These are phyloP conservation scores for Trichoderma asperelloides DNA, from an alignment of 495 filamentous ascomycete species.

Conservation along the genomic window DNA sequence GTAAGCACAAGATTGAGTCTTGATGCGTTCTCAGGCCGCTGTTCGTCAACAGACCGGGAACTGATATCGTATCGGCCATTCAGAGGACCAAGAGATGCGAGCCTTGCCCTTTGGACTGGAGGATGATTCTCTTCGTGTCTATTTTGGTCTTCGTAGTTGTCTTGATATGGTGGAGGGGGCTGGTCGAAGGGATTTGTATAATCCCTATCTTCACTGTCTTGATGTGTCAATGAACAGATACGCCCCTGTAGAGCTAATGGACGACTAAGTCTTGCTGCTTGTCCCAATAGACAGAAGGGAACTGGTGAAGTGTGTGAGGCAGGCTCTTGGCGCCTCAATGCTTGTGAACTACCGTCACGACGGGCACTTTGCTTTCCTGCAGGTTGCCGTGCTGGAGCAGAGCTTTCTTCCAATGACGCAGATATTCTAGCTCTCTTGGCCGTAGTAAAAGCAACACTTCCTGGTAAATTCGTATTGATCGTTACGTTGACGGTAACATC, in stretches of 20 bases:
- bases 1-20: slow-evolving; percentile 22
- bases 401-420: not conserved
- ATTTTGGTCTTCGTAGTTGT: not conserved
- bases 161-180: slow-evolving; percentile 20
- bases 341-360: not conserved
- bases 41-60: slow-evolving; percentile 13
- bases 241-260: not conserved
- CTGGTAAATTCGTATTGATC: not conserved
- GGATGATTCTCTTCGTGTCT: not conserved
- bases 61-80: slow-evolving; percentile 36
- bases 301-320: not conserved
- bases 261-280: not conserved
- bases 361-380: not conserved
- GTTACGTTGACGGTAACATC: slow-evolving; percentile 13
- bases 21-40: slow-evolving; percentile 10
- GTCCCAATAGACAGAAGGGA: not conserved
- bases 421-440: not conserved
- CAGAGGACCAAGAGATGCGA: slow-evolving; percentile 28
- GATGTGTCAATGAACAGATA: not conserved
- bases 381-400: not conserved
- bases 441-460: not conserved
- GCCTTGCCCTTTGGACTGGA: not conserved
- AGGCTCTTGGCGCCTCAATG: not conserved
- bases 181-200: slow-evolving; percentile 15
- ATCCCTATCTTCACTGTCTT: not conserved